Evolutionary conservation across 1,284 basidiomycete genomes (phyloP).

Genomic region (Fomes fomentarius): DNA sequence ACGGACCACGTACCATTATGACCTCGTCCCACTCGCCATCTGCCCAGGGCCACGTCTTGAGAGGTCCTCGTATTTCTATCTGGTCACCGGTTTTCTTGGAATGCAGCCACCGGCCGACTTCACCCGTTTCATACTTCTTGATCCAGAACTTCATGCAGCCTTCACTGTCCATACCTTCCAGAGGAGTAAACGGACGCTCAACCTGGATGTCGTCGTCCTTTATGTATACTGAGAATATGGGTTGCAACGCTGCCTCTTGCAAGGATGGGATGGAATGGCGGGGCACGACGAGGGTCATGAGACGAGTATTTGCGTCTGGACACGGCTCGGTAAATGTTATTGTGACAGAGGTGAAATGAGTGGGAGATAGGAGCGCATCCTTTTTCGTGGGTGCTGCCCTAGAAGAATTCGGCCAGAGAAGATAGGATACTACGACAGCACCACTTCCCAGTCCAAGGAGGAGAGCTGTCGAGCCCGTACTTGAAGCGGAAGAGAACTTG

Average conservation of each 20-base stretch:
- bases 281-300: constrained; percentile 65
- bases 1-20: constrained; percentile 62
- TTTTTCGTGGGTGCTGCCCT: constrained; percentile 39
- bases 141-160: constrained; percentile 76
- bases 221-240: constrained; percentile 79
- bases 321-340: constrained; percentile 56
- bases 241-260: constrained; percentile 30
- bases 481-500: background rate
- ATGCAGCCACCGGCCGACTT: constrained; percentile 83
- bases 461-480: constrained; percentile 2
- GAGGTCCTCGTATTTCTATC: constrained; percentile 78
- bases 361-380: constrained; percentile 49
- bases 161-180: constrained; percentile 66
- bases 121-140: constrained; percentile 77
- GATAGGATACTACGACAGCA: constrained; percentile 45
- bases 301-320: constrained; percentile 40
- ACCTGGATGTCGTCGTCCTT: constrained; percentile 89
- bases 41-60: constrained; percentile 73
- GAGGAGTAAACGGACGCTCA: constrained; percentile 84
- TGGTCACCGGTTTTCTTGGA: constrained; percentile 66
- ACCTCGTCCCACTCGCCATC: constrained; percentile 73
- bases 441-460: constrained; percentile 36
- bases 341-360: constrained; percentile 65
- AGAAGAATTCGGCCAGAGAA: constrained; percentile 52
- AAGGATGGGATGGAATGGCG: constrained; percentile 41